phyloP scores from a whole-genome alignment of 345 rosid genomes.

The Salix dunnii region DNA sequence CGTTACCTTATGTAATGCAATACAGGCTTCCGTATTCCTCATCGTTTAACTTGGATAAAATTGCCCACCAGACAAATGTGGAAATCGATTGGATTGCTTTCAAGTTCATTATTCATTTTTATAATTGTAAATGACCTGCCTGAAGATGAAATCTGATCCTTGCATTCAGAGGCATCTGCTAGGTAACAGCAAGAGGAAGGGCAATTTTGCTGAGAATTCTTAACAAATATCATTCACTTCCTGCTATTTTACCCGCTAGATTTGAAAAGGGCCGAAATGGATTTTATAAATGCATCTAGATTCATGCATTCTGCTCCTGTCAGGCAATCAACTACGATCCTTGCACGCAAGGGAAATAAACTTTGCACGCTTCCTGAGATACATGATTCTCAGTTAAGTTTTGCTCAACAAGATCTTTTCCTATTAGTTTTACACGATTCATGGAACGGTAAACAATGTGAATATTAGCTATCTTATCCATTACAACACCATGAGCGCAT shows the following conservation, averaged over 20 bases:
- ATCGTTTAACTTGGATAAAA: background rate
- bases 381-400: too few species aligned
- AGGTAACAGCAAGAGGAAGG: background rate
- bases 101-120: background rate
- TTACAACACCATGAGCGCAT: background rate
- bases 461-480: background rate
- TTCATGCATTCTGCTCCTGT: background rate
- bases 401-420: too few species aligned
- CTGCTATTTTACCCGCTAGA: background rate
- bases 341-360: background rate
- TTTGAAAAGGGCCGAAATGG: background rate
- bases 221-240: background rate
- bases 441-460: too few species aligned
- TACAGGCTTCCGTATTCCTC: background rate
- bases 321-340: background rate
- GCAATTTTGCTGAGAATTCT: background rate
- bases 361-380: too few species aligned
- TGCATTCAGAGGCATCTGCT: background rate
- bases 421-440: too few species aligned
- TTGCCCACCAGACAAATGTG: background rate
- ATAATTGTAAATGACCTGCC: background rate
- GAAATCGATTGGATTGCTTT: background rate
- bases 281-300: background rate
- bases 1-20: background rate
- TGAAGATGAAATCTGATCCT: background rate